phyloP scores from a whole-genome alignment of 1,284 basidiomycete species.

The Trichosporon coremiiforme region DNA sequence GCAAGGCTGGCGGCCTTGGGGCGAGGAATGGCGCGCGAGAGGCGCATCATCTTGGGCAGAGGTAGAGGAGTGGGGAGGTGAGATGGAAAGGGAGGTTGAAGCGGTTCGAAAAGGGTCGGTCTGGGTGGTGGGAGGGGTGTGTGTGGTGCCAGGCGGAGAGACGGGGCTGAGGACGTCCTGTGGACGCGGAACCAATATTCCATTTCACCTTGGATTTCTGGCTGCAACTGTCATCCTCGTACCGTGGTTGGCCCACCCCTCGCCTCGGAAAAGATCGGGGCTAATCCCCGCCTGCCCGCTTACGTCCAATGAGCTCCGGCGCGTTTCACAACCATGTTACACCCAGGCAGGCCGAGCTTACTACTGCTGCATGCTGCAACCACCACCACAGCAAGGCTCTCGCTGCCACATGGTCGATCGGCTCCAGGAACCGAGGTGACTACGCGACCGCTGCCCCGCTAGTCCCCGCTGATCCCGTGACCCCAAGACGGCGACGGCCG shows the following conservation, averaged over 20 bases:
- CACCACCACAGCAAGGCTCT: too few species aligned
- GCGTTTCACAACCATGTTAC: background rate
- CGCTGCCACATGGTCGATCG: slow-evolving; percentile 1
- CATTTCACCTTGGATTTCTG: slow-evolving; percentile 1
- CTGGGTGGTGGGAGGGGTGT: slow-evolving; percentile 19
- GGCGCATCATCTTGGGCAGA: slow-evolving; percentile 38
- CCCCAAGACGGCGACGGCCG: background rate
- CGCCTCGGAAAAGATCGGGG: slow-evolving; percentile 11
- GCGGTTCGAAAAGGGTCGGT: slow-evolving; percentile 12
- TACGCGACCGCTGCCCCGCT: slow-evolving; percentile 12
- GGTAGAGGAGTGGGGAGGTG: slow-evolving; percentile 30
- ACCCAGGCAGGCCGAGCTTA: background rate
- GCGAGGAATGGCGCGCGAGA: slow-evolving; percentile 36
- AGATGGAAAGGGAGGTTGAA: slow-evolving; percentile 23
- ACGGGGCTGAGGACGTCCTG: slow-evolving; percentile 17
- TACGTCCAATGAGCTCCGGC: background rate
- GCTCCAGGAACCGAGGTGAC: slow-evolving; percentile 12
- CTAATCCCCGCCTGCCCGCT: background rate
- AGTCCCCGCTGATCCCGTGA: background rate
- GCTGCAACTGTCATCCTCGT: slow-evolving; percentile 13
- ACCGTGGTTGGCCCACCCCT: slow-evolving; percentile 7
- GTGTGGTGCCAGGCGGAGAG: slow-evolving; percentile 16
- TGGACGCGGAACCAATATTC: slow-evolving; percentile 5
- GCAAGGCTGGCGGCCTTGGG: slow-evolving; percentile 28
- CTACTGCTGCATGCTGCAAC: too few species aligned